Conservation (phyloP, 495 filamentous ascomycete genomes). For the Platismatia glauca region DNA sequence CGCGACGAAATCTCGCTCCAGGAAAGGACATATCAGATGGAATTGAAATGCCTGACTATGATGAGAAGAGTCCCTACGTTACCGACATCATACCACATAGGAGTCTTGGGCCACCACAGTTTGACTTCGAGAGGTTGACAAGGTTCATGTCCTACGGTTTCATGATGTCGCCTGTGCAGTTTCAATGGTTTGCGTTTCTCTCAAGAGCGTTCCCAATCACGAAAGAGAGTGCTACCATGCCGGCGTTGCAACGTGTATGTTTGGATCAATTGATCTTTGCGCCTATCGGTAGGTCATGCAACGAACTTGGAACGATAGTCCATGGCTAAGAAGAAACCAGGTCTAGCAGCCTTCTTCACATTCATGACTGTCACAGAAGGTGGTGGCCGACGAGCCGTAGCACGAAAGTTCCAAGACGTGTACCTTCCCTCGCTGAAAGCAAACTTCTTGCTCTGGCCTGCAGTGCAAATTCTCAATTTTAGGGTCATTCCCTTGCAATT, state of each 20-base stretch:
- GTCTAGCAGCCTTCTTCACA: slow-evolving; percentile 81
- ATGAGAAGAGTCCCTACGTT: slow-evolving; percentile 67
- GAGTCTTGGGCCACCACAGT: slow-evolving; percentile 59
- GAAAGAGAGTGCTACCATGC: slow-evolving; percentile 60
- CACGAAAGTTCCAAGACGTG: slow-evolving; percentile 82
- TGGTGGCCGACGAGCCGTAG: slow-evolving; percentile 70
- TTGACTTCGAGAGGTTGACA: slow-evolving; percentile 89
- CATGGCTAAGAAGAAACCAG: slow-evolving; percentile 32
- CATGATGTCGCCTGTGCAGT: slow-evolving; percentile 91
- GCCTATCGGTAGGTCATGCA: slow-evolving; percentile 54
- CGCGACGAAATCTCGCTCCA: slow-evolving; percentile 46
- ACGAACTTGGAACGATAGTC: background rate
- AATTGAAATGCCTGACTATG: slow-evolving; percentile 83
- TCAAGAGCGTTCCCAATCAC: slow-evolving; percentile 77
- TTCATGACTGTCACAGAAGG: slow-evolving; percentile 97
- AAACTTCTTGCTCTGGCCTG: slow-evolving; percentile 92
- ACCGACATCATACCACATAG: slow-evolving; percentile 56
- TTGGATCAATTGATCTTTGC: slow-evolving; percentile 96
- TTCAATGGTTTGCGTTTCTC: slow-evolving; percentile 90
- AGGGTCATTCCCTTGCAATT: slow-evolving; percentile 89
- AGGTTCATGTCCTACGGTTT: slow-evolving; percentile 96
- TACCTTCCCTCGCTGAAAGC: slow-evolving; percentile 92
- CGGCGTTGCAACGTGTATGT: slow-evolving; percentile 79
- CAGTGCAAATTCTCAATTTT: slow-evolving; percentile 96
- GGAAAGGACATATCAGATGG: slow-evolving; percentile 62